phyloP scores from a whole-genome alignment of 2,329 filamentous ascomycete genomes.

The Macroventuria anomochaeta region DNA sequence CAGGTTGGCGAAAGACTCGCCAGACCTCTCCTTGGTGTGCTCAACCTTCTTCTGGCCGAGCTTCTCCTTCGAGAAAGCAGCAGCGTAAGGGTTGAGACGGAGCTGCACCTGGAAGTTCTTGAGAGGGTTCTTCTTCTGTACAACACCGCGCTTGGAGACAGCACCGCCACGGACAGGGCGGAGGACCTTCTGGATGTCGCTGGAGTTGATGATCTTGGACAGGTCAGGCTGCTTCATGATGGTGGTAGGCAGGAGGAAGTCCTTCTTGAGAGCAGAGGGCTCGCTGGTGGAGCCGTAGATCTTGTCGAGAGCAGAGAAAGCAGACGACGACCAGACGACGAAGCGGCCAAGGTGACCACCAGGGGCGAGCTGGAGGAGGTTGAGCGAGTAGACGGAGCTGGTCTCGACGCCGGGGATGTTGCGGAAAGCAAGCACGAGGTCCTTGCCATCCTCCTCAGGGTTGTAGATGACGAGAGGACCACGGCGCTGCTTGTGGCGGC shows the following conservation, averaged over 20 bases:
- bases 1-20: slow-evolving; percentile 59
- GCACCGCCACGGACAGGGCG: slow-evolving; percentile 88
- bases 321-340: slow-evolving; percentile 97
- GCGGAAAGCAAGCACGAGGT: slow-evolving; percentile 93
- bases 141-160: slow-evolving; percentile 84
- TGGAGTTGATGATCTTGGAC: slow-evolving; percentile 97
- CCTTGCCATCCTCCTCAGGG: slow-evolving; percentile 92
- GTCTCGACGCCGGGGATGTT: slow-evolving; percentile 99
- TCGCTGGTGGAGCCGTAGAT: slow-evolving; percentile 94
- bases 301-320: slow-evolving; percentile 94
- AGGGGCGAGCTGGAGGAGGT: slow-evolving; percentile 98
- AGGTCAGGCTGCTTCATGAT: slow-evolving; percentile 94
- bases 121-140: slow-evolving; percentile 99
- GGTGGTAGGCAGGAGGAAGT: slow-evolving; percentile 96
- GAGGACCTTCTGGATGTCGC: slow-evolving; percentile 96
- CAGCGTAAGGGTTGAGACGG: slow-evolving; percentile 97
- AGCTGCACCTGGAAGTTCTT: slow-evolving; percentile 98
- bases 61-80: slow-evolving; percentile 86
- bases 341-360: slow-evolving; percentile 99
- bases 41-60: slow-evolving; percentile 74
- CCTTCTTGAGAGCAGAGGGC: slow-evolving; percentile 94
- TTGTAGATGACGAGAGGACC: slow-evolving; percentile 98
- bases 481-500: slow-evolving; percentile 96
- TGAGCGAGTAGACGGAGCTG: slow-evolving; percentile 88
- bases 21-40: slow-evolving; percentile 63